phyloP scores from a whole-genome alignment of 805 yeast species.

The Priceomyces castillae region DNA sequence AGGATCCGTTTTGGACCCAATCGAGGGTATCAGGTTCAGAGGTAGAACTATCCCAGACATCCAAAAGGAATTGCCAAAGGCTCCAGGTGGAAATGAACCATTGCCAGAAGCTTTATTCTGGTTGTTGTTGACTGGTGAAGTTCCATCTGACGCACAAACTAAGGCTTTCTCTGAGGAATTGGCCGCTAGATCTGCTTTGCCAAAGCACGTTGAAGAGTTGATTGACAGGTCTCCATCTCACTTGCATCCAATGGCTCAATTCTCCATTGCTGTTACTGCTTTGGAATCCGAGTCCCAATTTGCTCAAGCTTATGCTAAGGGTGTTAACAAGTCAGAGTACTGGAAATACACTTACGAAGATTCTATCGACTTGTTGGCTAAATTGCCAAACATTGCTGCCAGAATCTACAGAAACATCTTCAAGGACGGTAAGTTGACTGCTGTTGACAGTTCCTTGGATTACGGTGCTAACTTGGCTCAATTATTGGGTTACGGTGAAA shows the following conservation, averaged over 20 bases:
- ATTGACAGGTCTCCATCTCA: constrained; percentile 63
- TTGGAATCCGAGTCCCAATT: constrained; percentile 68
- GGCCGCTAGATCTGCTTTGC: constrained; percentile 63
- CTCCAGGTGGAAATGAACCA: constrained; percentile 56
- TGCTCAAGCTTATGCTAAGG: constrained; percentile 69
- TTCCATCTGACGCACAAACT: constrained; percentile 61
- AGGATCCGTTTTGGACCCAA: constrained; percentile 72
- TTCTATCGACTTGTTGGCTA: constrained; percentile 64
- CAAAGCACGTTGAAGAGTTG: constrained; percentile 58
- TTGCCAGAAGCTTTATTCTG: constrained; percentile 77
- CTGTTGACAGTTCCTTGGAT: constrained; percentile 54
- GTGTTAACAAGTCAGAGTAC: constrained; percentile 65
- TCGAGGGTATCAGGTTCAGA: constrained; percentile 75
- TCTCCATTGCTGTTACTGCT: constrained; percentile 71
- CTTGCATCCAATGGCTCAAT: constrained; percentile 83
- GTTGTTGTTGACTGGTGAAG: constrained; percentile 72
- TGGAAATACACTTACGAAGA: constrained; percentile 79
- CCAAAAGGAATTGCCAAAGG: constrained; percentile 62
- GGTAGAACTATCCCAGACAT: constrained; percentile 73
- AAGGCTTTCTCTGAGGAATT: constrained; percentile 55
- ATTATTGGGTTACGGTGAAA: constrained; percentile 57
- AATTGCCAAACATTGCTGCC: constrained; percentile 72
- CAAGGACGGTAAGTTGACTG: constrained; percentile 57
- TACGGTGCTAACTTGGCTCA: constrained; percentile 72
- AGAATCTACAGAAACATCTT: constrained; percentile 65